Evolutionary conservation across 805 yeast species (phyloP).

Genomic region (Barnettozyma salicaria): DNA sequence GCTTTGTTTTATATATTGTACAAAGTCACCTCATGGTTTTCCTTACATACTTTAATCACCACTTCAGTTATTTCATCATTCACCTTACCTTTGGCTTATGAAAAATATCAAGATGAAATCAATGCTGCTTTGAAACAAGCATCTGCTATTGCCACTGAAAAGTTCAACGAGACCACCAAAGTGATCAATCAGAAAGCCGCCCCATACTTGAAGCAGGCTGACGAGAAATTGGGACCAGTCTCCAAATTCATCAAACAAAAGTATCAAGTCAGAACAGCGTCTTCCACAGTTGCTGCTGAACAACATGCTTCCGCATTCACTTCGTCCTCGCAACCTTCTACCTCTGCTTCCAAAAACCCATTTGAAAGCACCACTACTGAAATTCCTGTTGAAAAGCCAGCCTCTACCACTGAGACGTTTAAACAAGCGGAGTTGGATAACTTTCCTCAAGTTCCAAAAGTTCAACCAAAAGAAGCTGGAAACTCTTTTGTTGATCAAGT

Average conservation of each 20-base stretch:
- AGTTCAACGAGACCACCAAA: constrained; percentile 39
- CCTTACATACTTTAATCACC: constrained; percentile 62
- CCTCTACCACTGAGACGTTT: constrained; percentile 17
- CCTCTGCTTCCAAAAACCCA: constrained; percentile 30
- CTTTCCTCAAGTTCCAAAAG: constrained; percentile 33
- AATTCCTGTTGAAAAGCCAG: constrained; percentile 16
- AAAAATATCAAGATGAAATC: constrained; percentile 69
- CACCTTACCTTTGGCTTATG: constrained; percentile 70
- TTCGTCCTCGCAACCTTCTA: constrained; percentile 41
- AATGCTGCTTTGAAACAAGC: constrained; percentile 52
- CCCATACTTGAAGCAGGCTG: constrained; percentile 54
- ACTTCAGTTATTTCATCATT: constrained; percentile 56
- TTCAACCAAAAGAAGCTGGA: constrained; percentile 13
- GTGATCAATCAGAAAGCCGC: constrained; percentile 49
- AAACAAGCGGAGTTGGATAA: constrained; percentile 4
- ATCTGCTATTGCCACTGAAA: constrained; percentile 42
- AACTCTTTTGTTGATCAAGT: constrained; percentile 16
- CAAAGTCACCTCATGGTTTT: constrained; percentile 69
- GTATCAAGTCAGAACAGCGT: constrained; percentile 58
- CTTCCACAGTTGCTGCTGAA: constrained; percentile 47
- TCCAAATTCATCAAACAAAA: constrained; percentile 51
- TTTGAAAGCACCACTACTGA: constrained; percentile 18
- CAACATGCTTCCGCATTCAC: constrained; percentile 12
- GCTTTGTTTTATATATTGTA: constrained; percentile 57
- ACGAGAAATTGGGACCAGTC: constrained; percentile 61